A percentile compares a stretch with the other conserved stretches of the same genome.
phyloP scores from a whole-genome alignment of 768 basidiomycete genomes.

The Gloeopeniophorella convolvens region DNA sequence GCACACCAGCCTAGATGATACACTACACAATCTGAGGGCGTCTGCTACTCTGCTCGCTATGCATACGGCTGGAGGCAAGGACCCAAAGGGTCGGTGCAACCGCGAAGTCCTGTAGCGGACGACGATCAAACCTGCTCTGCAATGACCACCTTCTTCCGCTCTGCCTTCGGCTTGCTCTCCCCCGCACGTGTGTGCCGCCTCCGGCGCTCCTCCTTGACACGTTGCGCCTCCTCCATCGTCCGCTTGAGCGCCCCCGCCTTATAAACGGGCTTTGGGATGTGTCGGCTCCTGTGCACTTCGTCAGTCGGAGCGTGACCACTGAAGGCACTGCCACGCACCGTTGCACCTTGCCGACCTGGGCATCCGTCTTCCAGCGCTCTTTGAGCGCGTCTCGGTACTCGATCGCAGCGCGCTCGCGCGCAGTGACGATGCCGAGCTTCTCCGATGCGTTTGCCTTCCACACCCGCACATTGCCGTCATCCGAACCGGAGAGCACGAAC shows the following conservation, averaged over 20 bases:
- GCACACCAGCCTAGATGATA: too few relatives aligned
- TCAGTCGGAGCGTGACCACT: not conserved
- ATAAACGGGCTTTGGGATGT: constrained; percentile 88
- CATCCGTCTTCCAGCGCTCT: constrained; percentile 83
- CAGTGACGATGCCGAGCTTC: constrained; percentile 85
- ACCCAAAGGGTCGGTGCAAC: too few relatives aligned
- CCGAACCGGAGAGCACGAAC: constrained; percentile 86
- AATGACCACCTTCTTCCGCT: constrained; percentile 83
- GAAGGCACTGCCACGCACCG: constrained; percentile 45
- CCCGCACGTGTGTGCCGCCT: constrained; percentile 85
- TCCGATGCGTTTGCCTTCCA: constrained; percentile 95
- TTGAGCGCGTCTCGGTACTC: constrained; percentile 89
- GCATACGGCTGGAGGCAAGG: too few relatives aligned
- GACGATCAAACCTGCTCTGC: constrained; percentile 62
- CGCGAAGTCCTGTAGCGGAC: not conserved
- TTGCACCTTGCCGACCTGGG: constrained; percentile 71
- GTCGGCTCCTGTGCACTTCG: constrained; percentile 48
- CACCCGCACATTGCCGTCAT: constrained; percentile 90
- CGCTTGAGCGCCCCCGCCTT: constrained; percentile 82
- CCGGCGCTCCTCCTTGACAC: constrained; percentile 90
- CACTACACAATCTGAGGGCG: too few relatives aligned
- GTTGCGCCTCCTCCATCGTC: constrained; percentile 85
- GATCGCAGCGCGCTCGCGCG: constrained; percentile 83
- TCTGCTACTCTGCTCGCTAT: too few relatives aligned
- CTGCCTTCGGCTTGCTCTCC: constrained; percentile 81